Evolutionary conservation across 2,329 filamentous ascomycete species (phyloP).

Genomic region (Penicillium palitans): DNA sequence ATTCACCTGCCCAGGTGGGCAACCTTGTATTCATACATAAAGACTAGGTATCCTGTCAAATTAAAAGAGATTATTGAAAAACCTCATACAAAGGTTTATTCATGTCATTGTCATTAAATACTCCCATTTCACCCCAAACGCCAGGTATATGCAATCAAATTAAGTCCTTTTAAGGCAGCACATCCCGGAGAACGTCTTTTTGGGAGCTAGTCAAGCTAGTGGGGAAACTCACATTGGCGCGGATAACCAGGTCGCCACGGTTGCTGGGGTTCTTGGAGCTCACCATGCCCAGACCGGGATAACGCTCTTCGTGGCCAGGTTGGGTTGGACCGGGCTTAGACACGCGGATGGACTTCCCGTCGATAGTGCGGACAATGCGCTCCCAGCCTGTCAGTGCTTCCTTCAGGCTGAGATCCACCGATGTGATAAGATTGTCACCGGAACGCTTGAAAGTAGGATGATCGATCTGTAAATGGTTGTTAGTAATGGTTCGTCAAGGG

Average conservation of each 20-base stretch:
- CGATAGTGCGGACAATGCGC: constrained; percentile 88
- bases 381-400: constrained; percentile 94
- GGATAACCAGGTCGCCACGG: constrained; percentile 84
- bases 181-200: constrained; percentile 77
- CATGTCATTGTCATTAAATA: constrained; percentile 22
- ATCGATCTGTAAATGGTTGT: constrained; percentile 67
- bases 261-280: constrained; percentile 83
- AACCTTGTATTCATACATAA: background rate
- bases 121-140: constrained; percentile 30
- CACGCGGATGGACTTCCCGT: constrained; percentile 79
- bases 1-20: background rate
- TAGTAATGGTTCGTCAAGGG: constrained; percentile 32
- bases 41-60: background rate
- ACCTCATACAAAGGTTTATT: background rate
- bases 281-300: constrained; percentile 88
- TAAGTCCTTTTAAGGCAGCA: constrained; percentile 55
- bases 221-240: constrained; percentile 92
- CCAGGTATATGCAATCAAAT: constrained; percentile 24
- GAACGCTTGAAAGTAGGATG: constrained; percentile 83
- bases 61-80: background rate
- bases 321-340: constrained; percentile 81
- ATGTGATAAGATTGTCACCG: constrained; percentile 80
- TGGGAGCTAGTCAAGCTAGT: constrained; percentile 71
- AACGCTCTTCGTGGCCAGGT: constrained; percentile 77
- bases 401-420: constrained; percentile 80